These are phyloP conservation scores for Fusarium longipes DNA, from an alignment of 2,329 filamentous ascomycete species.

Conservation along the genomic window DNA sequence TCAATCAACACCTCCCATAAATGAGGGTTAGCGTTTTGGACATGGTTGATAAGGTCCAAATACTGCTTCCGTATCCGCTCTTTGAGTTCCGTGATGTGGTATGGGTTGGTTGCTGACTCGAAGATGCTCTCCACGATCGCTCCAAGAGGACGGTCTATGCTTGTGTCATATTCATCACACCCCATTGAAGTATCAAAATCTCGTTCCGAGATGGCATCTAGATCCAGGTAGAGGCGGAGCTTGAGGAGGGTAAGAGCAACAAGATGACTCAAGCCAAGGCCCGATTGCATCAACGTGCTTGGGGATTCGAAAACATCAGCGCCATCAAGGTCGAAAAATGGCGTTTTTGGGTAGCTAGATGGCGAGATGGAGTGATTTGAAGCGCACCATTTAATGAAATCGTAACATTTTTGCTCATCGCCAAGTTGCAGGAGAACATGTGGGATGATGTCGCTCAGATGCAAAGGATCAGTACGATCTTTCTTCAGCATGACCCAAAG, in stretches of 20 bases:
- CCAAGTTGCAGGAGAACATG: background rate
- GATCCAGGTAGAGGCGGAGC: background rate
- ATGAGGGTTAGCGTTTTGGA: background rate
- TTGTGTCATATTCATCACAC: too few relatives aligned
- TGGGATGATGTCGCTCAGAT: background rate
- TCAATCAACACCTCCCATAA: background rate
- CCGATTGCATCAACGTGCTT: accelerated
- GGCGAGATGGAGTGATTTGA: background rate
- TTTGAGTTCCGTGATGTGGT: accelerated
- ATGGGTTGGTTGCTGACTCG: accelerated
- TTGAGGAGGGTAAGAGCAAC: background rate
- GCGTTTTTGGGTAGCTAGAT: background rate
- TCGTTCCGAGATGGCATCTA: background rate
- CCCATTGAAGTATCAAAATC: background rate
- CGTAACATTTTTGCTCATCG: background rate
- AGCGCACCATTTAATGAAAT: background rate
- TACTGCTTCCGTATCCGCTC: background rate
- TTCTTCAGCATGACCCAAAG: background rate
- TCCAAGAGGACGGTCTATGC: background rate
- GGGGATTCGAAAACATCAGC: background rate
- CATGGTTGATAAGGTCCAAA: background rate
- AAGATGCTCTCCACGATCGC: background rate
- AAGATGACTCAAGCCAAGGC: background rate
- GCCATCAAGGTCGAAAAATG: background rate
- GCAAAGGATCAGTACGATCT: background rate